Base-by-base conservation (phyloP, 257 asterid species). In the Petunia axillaris region DNA sequence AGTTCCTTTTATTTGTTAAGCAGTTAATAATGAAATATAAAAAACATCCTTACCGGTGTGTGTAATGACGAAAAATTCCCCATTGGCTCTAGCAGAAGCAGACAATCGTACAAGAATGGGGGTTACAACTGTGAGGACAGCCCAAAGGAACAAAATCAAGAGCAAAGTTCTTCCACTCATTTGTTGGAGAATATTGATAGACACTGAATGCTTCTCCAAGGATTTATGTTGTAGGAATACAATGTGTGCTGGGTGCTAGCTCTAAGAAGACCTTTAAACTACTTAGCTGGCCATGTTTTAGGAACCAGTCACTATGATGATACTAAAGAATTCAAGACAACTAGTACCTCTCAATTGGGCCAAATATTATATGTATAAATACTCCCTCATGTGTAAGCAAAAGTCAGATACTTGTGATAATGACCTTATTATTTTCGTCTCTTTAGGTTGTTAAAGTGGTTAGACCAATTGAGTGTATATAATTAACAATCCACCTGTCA, bases 121-220 rank as follows among this genome's bases (percentile, higher is more conserved):
- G 77, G 97, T 93, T 80, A 94, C 81, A 3, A 90, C 67, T 66
- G 92, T 87, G 81, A 93, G 97, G 16, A 88, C 79, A 74, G 91
- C 98, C 98, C 98, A 94, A 85, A 86, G 86, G 82, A 87, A 80
- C 75, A 94, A 81, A 60, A 94, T 89, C 81, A 94, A 82, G 36
- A 89, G 84, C 55, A 93, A 79, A 6, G 67, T 87, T 90, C 97
- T 91, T 71, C 81, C 93, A 81, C 88, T 91, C 98, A 91, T 94
- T 89, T 86, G 81, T 81, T 62, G 70, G 75, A 64, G 43, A 35
- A 63, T 74, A 79, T 82, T 65, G 80, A 81, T 75, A 77, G 71
- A 82, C 86, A 77, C 62, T 68, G 80, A 70, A 84, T 46, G 60
- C 67, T 43, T 71, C 2, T 64, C n/a, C 10, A 54, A 7, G 75